Conservation (phyloP, 148 eudicot species). For the Persicaria tinctoria region DNA sequence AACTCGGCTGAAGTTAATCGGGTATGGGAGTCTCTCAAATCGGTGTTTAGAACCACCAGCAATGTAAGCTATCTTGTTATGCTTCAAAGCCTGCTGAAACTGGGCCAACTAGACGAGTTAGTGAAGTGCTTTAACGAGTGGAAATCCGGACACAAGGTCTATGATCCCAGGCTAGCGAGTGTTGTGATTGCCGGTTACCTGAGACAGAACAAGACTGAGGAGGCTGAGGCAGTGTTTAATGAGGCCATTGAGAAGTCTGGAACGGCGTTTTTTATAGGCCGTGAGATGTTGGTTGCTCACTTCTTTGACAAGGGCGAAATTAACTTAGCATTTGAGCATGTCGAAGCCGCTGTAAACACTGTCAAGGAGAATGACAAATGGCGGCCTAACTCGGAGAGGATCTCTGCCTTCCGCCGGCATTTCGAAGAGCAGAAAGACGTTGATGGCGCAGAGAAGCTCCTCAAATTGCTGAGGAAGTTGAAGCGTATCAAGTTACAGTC, state of each 20-base stretch:
- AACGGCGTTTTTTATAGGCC: conserved; percentile 21
- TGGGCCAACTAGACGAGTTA: conserved; percentile 37
- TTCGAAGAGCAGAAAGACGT: conserved; percentile 43
- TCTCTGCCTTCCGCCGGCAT: conserved; percentile 23
- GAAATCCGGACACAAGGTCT: conserved; percentile 32
- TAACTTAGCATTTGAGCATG: conserved; percentile 33
- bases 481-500: conserved; percentile 30
- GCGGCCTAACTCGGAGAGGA: conserved; percentile 19
- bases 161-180: conserved; percentile 50
- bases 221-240: conserved; percentile 41
- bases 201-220: conserved; percentile 36
- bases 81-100: conserved; percentile 46
- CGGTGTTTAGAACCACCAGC: conserved; percentile 21
- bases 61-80: conserved; percentile 39
- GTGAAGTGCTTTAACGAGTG: conserved; percentile 47
- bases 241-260: conserved; percentile 23
- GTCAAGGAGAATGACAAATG: conserved; percentile 23
- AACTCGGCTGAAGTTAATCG: conserved; percentile 38
- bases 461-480: conserved; percentile 30
- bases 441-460: conserved; percentile 44
- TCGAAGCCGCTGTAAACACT: conserved; percentile 36
- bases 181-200: conserved; percentile 40
- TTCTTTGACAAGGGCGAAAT: conserved; percentile 32
- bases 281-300: conserved; percentile 29
- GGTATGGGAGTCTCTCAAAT: conserved; percentile 49